Evolutionary conservation across 768 basidiomycete species (phyloP).

Genomic region (Leccinum barrowsii): DNA sequence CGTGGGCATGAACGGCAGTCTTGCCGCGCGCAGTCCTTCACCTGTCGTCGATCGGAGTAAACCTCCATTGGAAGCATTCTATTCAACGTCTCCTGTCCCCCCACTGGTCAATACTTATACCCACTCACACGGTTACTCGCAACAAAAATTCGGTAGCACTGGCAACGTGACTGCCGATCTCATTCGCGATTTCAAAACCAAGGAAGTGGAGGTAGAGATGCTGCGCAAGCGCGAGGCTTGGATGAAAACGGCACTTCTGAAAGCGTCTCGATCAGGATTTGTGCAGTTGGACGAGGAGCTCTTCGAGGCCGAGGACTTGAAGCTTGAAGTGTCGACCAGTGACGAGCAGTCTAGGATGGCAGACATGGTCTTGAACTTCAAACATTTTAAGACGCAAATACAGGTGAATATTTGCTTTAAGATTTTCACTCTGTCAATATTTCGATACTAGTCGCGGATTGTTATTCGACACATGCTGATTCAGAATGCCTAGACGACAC

Average conservation of each 20-base stretch:
- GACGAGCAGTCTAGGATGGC: slow-evolving; percentile 51
- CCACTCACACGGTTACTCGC: slow-evolving; percentile 37
- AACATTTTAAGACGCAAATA: slow-evolving; percentile 81
- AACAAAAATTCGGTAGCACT: slow-evolving; percentile 47
- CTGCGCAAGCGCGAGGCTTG: slow-evolving; percentile 77
- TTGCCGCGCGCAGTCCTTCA: slow-evolving; percentile 53
- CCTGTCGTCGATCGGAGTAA: slow-evolving; percentile 52
- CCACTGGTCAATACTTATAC: slow-evolving; percentile 49
- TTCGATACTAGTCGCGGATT: background rate
- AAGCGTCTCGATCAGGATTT: slow-evolving; percentile 79
- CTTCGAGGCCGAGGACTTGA: slow-evolving; percentile 32
- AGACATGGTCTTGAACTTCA: slow-evolving; percentile 77
- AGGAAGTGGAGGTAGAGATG: slow-evolving; percentile 76
- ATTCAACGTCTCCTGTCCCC: slow-evolving; percentile 40
- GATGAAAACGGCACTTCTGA: slow-evolving; percentile 76
- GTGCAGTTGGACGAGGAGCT: slow-evolving; percentile 57
- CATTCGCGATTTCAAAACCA: slow-evolving; percentile 73
- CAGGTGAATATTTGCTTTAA: slow-evolving; percentile 55
- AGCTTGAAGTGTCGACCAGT: slow-evolving; percentile 31
- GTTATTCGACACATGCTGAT: slow-evolving; percentile 11
- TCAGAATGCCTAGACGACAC: slow-evolving; percentile 47
- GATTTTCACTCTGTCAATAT: background rate
- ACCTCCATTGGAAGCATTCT: slow-evolving; percentile 62
- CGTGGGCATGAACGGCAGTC: slow-evolving; percentile 46
- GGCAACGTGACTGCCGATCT: slow-evolving; percentile 73